A percentile compares a stretch with the other conserved stretches of the same genome.
These are phyloP conservation scores for Kwoniella europaea DNA, from an alignment of 768 basidiomycete species.

Conservation along the genomic window DNA sequence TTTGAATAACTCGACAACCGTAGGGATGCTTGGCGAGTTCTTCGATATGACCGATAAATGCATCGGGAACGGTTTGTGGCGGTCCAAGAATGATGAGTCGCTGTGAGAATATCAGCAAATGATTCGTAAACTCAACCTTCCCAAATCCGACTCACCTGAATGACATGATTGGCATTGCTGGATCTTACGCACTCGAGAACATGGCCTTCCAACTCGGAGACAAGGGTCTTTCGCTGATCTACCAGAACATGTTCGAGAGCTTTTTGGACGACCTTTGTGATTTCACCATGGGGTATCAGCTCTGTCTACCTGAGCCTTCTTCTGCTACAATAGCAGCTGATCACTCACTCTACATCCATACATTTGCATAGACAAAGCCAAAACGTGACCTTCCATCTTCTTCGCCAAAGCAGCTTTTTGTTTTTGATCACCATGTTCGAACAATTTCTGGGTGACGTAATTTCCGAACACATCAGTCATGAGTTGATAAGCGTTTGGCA, in stretches of 20 bases:
- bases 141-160: constrained; percentile 50
- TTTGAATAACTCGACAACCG: constrained; percentile 92
- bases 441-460: constrained; percentile 92
- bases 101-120: constrained; percentile 59
- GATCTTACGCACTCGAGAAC: constrained; percentile 86
- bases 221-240: constrained; percentile 76
- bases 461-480: constrained; percentile 95
- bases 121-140: background rate
- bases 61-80: constrained; percentile 70
- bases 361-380: constrained; percentile 81
- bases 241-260: constrained; percentile 80
- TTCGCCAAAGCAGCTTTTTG: constrained; percentile 74
- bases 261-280: constrained; percentile 59
- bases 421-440: constrained; percentile 78
- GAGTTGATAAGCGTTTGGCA: constrained; percentile 75
- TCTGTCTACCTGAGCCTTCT: too few relatives aligned
- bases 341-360: constrained; percentile 87
- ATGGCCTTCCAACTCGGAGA: constrained; percentile 77
- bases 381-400: constrained; percentile 76
- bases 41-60: constrained; percentile 77
- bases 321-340: too few relatives aligned
- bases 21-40: constrained; percentile 86
- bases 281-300: background rate
- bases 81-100: constrained; percentile 80
- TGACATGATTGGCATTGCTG: constrained; percentile 90